Base-by-base conservation (phyloP, 1,284 basidiomycete species). In the Ceratobasidium papillatum region DNA sequence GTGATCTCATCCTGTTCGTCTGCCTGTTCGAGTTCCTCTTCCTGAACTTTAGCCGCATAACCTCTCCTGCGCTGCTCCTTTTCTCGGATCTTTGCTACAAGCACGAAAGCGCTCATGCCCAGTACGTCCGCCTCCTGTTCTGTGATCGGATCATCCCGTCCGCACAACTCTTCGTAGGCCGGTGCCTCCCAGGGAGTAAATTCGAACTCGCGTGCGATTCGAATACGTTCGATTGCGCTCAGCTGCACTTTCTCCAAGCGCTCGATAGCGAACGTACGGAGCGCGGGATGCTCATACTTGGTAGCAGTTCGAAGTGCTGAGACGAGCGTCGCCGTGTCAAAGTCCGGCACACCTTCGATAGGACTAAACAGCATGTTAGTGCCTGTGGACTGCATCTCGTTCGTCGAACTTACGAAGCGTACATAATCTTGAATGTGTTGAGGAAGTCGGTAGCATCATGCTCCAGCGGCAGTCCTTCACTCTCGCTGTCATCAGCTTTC, bases 201-300 rank as follows among this genome's bases (percentile, higher is more conserved):
- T 2, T 27, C 30, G 34, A 69, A 76, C 30, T 65, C 43, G 25
- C 71, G 41, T 12, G 75, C 74, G 27, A 76, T 0, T 8, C 34
- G 25, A 34, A 76, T 71, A 19, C 61, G 62, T 17, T 64, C 41
- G 32, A 63, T 45, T 2, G 59, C 59, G 14, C 14, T 30, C 17
- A 63, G 47, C 19, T 36, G 30, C 9, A 32, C 45, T 19, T 51
- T 52, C 38, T 73, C 84, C 54, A 89, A 79, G 7, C 86, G 85
- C 75, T 84, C 80, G 38, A 83, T 77, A 5, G 88, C 83, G 9
- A 83, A 81, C 22, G 82, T 81, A 51, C 84, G 84, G 61, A 90
- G 81, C 9, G 84, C 81, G 17, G 81, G 77, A 17, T 83, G 81
- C 75, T 90, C 85, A 59, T 83, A 80, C 19, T 79, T 77, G 14